phyloP scores from a whole-genome alignment of 345 rosid genomes.

The Linum tenue region DNA sequence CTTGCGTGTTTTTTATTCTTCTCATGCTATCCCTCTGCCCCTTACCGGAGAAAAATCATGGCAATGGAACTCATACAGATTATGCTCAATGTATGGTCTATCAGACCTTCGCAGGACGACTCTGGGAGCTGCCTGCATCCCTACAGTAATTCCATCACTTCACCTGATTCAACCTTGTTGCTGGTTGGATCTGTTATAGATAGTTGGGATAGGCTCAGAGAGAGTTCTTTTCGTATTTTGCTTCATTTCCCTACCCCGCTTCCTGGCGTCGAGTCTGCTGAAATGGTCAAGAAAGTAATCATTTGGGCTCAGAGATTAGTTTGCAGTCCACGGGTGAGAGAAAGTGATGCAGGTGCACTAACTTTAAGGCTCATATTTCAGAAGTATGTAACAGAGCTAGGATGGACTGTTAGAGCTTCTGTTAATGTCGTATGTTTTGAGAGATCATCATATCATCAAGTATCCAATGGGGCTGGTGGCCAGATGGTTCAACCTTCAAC shows the following conservation, averaged over 20 bases:
- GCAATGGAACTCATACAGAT: slow-evolving; percentile 78
- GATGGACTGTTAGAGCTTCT: slow-evolving; percentile 63
- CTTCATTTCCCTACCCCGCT: slow-evolving; percentile 83
- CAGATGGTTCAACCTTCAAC: slow-evolving; percentile 20
- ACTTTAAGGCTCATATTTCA: slow-evolving; percentile 73
- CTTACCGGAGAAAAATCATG: slow-evolving; percentile 92
- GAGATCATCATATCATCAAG: slow-evolving; percentile 22
- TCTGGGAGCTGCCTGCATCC: slow-evolving; percentile 47
- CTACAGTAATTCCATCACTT: slow-evolving; percentile 52
- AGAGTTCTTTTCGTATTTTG: slow-evolving; percentile 79
- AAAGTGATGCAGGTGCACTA: slow-evolving; percentile 94
- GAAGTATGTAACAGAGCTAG: slow-evolving; percentile 81
- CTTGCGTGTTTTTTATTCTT: slow-evolving; percentile 65
- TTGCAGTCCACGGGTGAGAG: slow-evolving; percentile 94
- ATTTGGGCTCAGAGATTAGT: slow-evolving; percentile 80
- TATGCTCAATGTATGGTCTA: slow-evolving; percentile 79
- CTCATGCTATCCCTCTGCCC: slow-evolving; percentile 94
- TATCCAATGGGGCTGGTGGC: slow-evolving; percentile 19
- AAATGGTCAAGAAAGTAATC: slow-evolving; percentile 55
- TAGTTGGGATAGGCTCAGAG: slow-evolving; percentile 96
- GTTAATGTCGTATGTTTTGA: slow-evolving; percentile 39
- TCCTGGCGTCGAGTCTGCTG: slow-evolving; percentile 72
- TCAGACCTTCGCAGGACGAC: slow-evolving; percentile 37
- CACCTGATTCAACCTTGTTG: slow-evolving; percentile 64
- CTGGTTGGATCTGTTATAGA: slow-evolving; percentile 85